These are phyloP conservation scores for Chaetoscypha palmicola DNA, from an alignment of 2,329 filamentous ascomycete species.

Conservation along the genomic window DNA sequence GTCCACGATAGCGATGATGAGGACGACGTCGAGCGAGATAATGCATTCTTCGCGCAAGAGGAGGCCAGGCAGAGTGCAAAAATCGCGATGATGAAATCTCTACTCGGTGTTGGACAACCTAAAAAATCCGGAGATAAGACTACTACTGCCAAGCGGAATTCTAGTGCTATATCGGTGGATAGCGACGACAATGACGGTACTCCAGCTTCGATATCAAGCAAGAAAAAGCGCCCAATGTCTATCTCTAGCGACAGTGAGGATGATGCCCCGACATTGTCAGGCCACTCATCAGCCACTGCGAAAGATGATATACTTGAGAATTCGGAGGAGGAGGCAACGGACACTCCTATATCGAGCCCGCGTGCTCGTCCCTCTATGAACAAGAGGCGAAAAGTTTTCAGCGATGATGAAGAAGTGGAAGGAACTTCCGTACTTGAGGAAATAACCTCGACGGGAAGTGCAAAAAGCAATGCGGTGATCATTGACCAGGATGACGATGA, in stretches of 20 bases:
- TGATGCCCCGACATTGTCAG: slow-evolving; percentile 19
- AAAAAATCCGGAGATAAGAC: slow-evolving; percentile 7
- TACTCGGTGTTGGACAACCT: slow-evolving; percentile 21
- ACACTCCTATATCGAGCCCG: slow-evolving; percentile 37
- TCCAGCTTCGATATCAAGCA: slow-evolving; percentile 13
- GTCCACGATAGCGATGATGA: slow-evolving; percentile 85
- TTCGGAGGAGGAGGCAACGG: slow-evolving; percentile 30
- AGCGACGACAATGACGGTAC: slow-evolving; percentile 26
- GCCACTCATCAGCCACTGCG: slow-evolving; percentile 14
- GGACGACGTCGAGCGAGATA: slow-evolving; percentile 67
- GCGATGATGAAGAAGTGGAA: slow-evolving; percentile 27
- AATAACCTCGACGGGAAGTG: slow-evolving; percentile 25
- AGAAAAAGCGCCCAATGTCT: slow-evolving; percentile 21
- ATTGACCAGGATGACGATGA: slow-evolving; percentile 33
- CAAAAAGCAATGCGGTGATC: slow-evolving; percentile 11
- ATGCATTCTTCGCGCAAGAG: slow-evolving; percentile 74
- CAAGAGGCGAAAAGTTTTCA: slow-evolving; percentile 34
- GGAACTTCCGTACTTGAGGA: slow-evolving; percentile 12
- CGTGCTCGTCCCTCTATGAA: slow-evolving; percentile 28
- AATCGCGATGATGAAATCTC: slow-evolving; percentile 25
- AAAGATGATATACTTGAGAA: slow-evolving; percentile 26
- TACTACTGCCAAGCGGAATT: slow-evolving; percentile 16
- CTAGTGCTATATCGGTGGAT: slow-evolving; percentile 16
- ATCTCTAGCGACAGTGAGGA: slow-evolving; percentile 27
- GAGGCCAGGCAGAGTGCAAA: slow-evolving; percentile 48